Conservation (phyloP, 2,329 filamentous ascomycete species). For the Alternaria sp. region DNA sequence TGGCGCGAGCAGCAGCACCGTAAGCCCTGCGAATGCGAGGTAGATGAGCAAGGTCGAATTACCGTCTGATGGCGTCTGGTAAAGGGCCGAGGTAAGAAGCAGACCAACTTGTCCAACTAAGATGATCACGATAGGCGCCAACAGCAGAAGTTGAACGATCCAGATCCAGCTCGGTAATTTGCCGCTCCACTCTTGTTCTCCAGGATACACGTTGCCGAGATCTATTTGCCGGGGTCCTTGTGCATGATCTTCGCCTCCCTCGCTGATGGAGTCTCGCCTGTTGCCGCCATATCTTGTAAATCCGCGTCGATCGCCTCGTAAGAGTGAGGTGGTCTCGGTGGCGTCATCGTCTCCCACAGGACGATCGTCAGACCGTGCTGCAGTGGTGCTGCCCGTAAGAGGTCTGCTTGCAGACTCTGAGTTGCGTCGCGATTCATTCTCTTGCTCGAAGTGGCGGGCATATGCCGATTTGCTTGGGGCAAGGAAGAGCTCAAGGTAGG, state of each 20-base stretch:
- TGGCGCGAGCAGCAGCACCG: conserved; percentile 77
- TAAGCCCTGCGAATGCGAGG: conserved; percentile 71
- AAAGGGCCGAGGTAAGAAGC: conserved; percentile 73
- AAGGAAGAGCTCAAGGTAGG: conserved; percentile 80
- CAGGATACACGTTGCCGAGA: conserved; percentile 59
- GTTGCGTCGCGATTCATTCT: conserved; percentile 21
- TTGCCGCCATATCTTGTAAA: conserved; percentile 62
- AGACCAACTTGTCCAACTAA: conserved; percentile 79
- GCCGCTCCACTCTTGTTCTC: conserved; percentile 87
- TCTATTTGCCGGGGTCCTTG: conserved; percentile 47
- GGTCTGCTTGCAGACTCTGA: conserved; percentile 47
- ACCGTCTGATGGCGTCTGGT: conserved; percentile 87
- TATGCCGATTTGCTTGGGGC: conserved; percentile 75
- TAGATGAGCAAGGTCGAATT: conserved; percentile 76
- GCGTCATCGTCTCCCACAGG: conserved; percentile 50
- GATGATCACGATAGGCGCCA: conserved; percentile 80
- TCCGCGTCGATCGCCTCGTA: conserved; percentile 61
- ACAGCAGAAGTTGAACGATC: conserved; percentile 82
- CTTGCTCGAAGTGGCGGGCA: conserved; percentile 61
- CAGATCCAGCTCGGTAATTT: conserved; percentile 84
- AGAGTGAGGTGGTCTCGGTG: conserved; percentile 66
- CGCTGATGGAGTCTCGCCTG: conserved; percentile 49
- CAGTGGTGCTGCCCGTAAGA: conserved; percentile 43
- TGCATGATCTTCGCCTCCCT: conserved; percentile 44
- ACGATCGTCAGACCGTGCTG: conserved; percentile 44